Percentiles rank a stretch among this genome's conserved stretches.
These are phyloP conservation scores for Aegle marmelos DNA, from an alignment of 345 rosid species.

Conservation along the genomic window DNA sequence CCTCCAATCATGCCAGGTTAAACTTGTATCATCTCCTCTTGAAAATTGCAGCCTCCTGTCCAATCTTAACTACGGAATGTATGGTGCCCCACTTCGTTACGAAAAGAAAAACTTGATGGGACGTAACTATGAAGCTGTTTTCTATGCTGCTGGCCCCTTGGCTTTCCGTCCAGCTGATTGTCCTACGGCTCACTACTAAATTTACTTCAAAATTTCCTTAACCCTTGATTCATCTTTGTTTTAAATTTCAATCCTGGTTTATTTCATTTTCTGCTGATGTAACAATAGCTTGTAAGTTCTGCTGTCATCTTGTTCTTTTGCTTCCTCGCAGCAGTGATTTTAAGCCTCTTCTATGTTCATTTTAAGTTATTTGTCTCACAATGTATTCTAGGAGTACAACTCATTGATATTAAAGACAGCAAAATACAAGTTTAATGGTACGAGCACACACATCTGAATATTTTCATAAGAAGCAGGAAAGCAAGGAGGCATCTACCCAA, in stretches of 20 bases:
- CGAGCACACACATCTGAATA: background rate
- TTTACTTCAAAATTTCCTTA: background rate
- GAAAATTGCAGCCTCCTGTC: slow-evolving; percentile 63
- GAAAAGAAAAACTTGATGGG: slow-evolving; percentile 52
- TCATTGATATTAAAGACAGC: background rate
- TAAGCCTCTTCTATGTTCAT: background rate
- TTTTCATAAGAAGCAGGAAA: slow-evolving; percentile 5
- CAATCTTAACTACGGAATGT: slow-evolving; percentile 63
- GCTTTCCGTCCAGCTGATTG: slow-evolving; percentile 80
- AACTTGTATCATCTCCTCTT: slow-evolving; percentile 68
- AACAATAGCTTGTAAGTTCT: background rate
- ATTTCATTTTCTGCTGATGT: background rate
- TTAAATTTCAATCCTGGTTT: slow-evolving; percentile 2
- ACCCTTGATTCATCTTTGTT: slow-evolving; percentile 2
- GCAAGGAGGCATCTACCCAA: background rate
- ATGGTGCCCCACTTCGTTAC: slow-evolving; percentile 59
- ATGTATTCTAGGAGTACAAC: background rate
- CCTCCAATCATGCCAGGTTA: slow-evolving; percentile 71
- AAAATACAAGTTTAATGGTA: background rate
- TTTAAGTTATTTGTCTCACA: background rate
- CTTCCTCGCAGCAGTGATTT: background rate
- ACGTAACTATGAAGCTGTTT: slow-evolving; percentile 41
- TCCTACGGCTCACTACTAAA: slow-evolving; percentile 32
- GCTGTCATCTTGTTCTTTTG: background rate
- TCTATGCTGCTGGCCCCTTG: slow-evolving; percentile 81